Base-by-base conservation (phyloP, 2,329 filamentous ascomycete species). In the Apiospora aurea region DNA sequence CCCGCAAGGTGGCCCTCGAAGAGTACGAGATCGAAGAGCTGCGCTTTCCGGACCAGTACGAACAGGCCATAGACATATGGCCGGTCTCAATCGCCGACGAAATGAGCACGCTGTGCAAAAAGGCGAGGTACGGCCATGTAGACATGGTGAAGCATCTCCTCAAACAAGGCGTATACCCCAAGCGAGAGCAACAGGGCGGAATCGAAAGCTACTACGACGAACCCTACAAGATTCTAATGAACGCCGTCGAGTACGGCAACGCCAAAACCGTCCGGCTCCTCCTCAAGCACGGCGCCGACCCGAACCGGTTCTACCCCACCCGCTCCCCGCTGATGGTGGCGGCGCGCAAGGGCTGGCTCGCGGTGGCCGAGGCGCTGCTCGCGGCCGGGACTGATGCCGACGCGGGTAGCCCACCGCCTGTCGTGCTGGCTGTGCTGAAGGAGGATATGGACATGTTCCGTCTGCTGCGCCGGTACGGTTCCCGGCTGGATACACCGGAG, bases 401-500 rank as follows among this genome's bases (percentile, higher is more conserved):
- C 34, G 61, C 41, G 11, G 69, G 53, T 2, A 41, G 10, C 3
- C 71, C 74, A 6, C 70, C 71, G 2, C 57, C 70, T 0, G 26
- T 71, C 26, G 70, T 71, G n/a, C 10, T 70, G 6, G 29, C 75
- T 8, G 70, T 76, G 10, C 70, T 71, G 14, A 75, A 71, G 44
- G 75, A 76, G 24, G 10, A 68, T 29, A 43, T 74, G 47, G 69
- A 70, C n/a, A 72, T 75, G 64, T 74, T 75, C 61, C 72, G 66
- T 29, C 69, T 76, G 26, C 51, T 76, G 21, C 71, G 72, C 4
- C 46, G 72, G 6, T 26, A 69, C 24, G 73, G 73, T 18, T 74
- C 75, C 4, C 73, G 26, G 41, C 71, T 76, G 4, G 72, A 76
- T 24, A 75, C 74, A 0, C 73, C 75, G 1, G 72, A 75, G 21